phyloP scores from a whole-genome alignment of 352 stramenopile genomes.

The Poterioochromonas sp. region DNA sequence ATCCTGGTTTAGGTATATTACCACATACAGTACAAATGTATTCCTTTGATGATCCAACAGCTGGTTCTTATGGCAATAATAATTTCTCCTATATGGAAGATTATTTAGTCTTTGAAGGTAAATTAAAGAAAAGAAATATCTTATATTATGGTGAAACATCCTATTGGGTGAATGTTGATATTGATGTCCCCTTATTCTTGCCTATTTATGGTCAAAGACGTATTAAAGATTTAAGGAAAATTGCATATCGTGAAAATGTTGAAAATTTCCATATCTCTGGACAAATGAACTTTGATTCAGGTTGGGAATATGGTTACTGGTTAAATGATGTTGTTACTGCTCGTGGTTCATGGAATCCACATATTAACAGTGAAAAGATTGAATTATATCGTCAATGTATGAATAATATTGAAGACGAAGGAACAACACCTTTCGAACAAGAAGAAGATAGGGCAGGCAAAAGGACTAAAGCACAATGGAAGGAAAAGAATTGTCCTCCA shows the following conservation, averaged over 20 bases:
- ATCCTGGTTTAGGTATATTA: slow-evolving; percentile 38
- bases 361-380: too few relatives aligned
- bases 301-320: slow-evolving; percentile 47
- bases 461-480: too few relatives aligned
- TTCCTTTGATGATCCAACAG: slow-evolving; percentile 42
- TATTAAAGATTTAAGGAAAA: slow-evolving; percentile 35
- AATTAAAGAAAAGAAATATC: slow-evolving; percentile 22
- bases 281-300: slow-evolving; percentile 47
- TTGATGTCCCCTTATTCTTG: slow-evolving; percentile 44
- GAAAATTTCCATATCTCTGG: slow-evolving; percentile 35
- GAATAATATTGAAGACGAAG: neutral
- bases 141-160: slow-evolving; percentile 43
- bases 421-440: neutral
- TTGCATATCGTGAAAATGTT: slow-evolving; percentile 24
- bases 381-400: neutral
- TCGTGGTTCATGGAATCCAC: slow-evolving; percentile 39
- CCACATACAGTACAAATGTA: slow-evolving; percentile 49
- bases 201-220: slow-evolving; percentile 41
- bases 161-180: slow-evolving; percentile 44
- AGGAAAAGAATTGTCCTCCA: too few relatives aligned
- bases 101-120: slow-evolving; percentile 41
- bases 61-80: slow-evolving; percentile 42
- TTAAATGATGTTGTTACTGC: slow-evolving; percentile 44
- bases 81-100: slow-evolving; percentile 46
- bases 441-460: too few relatives aligned